These are phyloP conservation scores for Ceratocystis papillata DNA, from an alignment of 2,329 filamentous ascomycete genomes.

Conservation along the genomic window DNA sequence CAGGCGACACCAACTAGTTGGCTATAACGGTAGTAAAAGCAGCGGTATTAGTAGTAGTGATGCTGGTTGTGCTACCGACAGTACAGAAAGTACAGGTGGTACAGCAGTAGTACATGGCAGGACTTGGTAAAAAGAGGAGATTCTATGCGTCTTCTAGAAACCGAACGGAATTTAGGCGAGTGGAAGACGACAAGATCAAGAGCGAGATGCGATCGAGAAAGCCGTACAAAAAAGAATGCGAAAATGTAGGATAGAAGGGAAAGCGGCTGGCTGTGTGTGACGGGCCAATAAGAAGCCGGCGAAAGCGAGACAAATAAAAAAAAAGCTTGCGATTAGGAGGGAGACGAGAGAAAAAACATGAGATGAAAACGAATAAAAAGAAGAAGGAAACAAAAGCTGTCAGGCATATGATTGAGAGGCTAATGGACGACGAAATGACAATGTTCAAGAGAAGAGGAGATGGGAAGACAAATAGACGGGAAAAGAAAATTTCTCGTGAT, in stretches of 20 bases:
- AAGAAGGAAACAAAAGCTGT: neutral
- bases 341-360: neutral
- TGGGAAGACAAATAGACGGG: constrained; percentile 26
- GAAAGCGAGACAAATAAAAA: too few species aligned
- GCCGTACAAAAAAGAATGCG: too few species aligned
- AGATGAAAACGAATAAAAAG: neutral
- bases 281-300: too few species aligned
- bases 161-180: neutral
- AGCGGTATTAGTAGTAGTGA: neutral
- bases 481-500: constrained; percentile 4
- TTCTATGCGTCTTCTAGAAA: constrained; percentile 7
- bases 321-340: too few species aligned
- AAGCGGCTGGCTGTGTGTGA: too few species aligned
- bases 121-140: constrained; percentile 36
- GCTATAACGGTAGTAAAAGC: too few species aligned
- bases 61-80: neutral
- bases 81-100: neutral
- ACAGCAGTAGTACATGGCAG: constrained; percentile 1
- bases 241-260: too few species aligned
- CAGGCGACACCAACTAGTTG: too few species aligned
- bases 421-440: neutral
- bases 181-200: neutral
- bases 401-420: too few species aligned
- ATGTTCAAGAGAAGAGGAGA: neutral
- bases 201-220: too few species aligned